Evolutionary conservation across 495 filamentous ascomycete species (phyloP), one percentile per base, ranked within the genome.

Genomic region (Talaromyces stipitatus): DNA sequence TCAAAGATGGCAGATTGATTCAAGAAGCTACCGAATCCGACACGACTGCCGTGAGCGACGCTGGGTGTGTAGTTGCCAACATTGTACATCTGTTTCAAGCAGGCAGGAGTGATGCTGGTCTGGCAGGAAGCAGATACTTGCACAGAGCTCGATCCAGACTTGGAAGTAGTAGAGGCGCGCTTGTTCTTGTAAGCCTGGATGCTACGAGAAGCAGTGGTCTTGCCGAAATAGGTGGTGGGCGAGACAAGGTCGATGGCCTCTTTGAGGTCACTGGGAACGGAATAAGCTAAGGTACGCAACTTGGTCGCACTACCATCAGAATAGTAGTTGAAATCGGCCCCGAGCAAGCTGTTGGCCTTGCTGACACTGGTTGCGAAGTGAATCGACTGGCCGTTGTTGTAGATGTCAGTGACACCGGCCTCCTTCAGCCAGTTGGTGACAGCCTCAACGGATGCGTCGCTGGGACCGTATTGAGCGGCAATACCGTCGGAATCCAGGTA

Each of bases 31-130:
- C 71, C 72, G 54, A 88, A 82, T 14, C 77, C 84, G 30, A 86
- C 64, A 23, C 72, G 67, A 45, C 77, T 78, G 18, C 74, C 68
- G n/a, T 70, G 68, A 1, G 70, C 72, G 41, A 73, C 61, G 55
- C 72, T 63, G 7, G 80, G 70, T 11, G 66, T 71, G 64, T 80
- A 83, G 66, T 74, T 68, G 38, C 66, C 66, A 53, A 82, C 66
- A 61, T 82, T 84, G 71, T 87, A 88, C 62, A 82, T 62, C 33
- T 80, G 69, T 67, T 77, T 78, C 20, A 89, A 61, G 58, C 85
- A 88, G 0, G 66, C 56, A 6, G 85, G 85, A 4, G 82, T 84
- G 60, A 85, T 81, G 27, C 62, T 65, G 0, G 65, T 64, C 24
- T 79, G 71, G 70, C 85, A 87, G 38, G 69, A 54, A 14, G 68